phyloP scores from a whole-genome alignment of 1,284 basidiomycete species.

The Cutaneotrichosporon sp. region DNA sequence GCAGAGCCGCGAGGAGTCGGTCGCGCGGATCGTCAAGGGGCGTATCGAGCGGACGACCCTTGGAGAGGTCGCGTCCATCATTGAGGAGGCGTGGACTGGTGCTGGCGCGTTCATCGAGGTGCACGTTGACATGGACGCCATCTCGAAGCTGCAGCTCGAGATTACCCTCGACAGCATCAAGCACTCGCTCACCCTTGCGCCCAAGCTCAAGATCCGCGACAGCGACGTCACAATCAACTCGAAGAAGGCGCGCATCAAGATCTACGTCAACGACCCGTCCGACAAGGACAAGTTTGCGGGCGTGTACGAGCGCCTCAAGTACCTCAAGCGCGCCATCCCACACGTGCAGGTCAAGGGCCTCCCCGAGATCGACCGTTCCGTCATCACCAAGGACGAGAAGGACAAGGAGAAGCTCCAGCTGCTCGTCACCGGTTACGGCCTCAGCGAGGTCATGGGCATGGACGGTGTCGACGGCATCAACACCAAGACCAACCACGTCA shows the following conservation, averaged over 20 bases:
- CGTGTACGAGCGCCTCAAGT: conserved; percentile 77
- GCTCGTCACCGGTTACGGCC: conserved; percentile 95
- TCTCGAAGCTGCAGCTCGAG: conserved; percentile 91
- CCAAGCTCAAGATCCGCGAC: conserved; percentile 91
- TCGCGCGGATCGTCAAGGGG: conserved; percentile 96
- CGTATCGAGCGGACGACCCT: conserved; percentile 93
- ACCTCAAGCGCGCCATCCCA: conserved; percentile 76
- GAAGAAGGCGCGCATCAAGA: conserved; percentile 27
- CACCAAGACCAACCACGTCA: conserved; percentile 96
- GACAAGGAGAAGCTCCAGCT: conserved; percentile 66
- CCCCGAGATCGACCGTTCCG: conserved; percentile 77
- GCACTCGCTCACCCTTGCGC: conserved; percentile 81
- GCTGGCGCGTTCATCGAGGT: conserved; percentile 92
- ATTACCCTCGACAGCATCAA: conserved; percentile 91
- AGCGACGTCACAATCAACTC: conserved; percentile 57
- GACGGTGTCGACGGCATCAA: conserved; percentile 92
- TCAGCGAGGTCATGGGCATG: conserved; percentile 95
- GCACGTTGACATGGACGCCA: conserved; percentile 86
- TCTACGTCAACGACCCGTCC: conserved; percentile 28
- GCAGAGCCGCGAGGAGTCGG: conserved; percentile 76
- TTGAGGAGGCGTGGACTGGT: conserved; percentile 95
- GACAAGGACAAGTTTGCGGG: conserved; percentile 61
- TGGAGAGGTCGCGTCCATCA: conserved; percentile 88
- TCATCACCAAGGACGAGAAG: conserved; percentile 89
- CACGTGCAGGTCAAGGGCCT: conserved; percentile 93